These are phyloP conservation scores for Eruca vesicaria DNA, from an alignment of 441 rosid genomes.

Conservation along the genomic window DNA sequence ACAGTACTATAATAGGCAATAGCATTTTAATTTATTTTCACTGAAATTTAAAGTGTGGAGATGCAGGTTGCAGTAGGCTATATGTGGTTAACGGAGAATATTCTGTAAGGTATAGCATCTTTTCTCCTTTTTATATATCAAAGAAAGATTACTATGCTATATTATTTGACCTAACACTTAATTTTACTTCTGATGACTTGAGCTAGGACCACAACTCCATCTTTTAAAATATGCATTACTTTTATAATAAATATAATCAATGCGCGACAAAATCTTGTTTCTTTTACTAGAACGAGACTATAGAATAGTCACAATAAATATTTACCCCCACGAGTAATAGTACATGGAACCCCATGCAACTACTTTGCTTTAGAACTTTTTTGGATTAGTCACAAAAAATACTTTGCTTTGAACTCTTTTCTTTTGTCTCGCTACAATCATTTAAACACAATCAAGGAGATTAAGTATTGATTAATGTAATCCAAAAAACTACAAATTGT, in stretches of 20 bases:
- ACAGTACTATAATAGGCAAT: neutral
- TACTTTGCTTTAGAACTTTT: neutral
- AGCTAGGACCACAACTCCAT: neutral
- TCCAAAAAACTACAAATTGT: slow-evolving; percentile 25
- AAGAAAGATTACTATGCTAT: neutral
- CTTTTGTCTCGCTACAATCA: slow-evolving; percentile 28
- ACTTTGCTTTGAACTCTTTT: neutral
- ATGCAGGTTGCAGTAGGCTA: slow-evolving; percentile 4
- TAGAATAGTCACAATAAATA: neutral
- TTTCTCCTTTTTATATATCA: neutral
- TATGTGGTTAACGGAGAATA: slow-evolving; percentile 15
- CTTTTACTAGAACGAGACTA: neutral
- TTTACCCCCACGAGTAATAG: neutral
- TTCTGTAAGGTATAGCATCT: neutral
- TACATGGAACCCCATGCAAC: neutral
- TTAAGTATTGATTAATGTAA: slow-evolving; percentile 25
- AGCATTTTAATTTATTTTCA: neutral
- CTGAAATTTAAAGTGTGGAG: neutral
- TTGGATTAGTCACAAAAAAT: no score
- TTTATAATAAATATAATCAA: neutral
- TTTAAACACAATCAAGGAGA: slow-evolving; percentile 20
- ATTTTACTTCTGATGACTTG: neutral
- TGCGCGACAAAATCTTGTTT: neutral
- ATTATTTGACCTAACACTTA: neutral
- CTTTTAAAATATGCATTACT: neutral